Conservation (phyloP, 2,329 filamentous ascomycete genomes). For the Grosmannia penicillata region DNA sequence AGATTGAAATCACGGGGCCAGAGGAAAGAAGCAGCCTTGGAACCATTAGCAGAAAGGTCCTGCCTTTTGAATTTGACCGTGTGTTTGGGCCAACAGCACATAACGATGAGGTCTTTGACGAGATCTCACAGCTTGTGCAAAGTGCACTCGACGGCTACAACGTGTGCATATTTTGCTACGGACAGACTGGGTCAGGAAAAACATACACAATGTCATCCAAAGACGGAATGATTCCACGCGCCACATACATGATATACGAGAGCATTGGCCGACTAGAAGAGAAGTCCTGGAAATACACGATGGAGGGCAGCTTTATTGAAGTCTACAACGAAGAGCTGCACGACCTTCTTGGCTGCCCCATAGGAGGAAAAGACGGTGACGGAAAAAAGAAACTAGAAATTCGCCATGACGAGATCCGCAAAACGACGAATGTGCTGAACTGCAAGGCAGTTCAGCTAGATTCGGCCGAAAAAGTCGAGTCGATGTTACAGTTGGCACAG, state of each 20-base stretch:
- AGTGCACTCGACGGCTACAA: slow-evolving; percentile 95
- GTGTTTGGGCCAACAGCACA: slow-evolving; percentile 68
- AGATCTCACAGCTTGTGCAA: slow-evolving; percentile 94
- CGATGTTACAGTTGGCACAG: slow-evolving; percentile 65
- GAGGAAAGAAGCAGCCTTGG: slow-evolving; percentile 73
- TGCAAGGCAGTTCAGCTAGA: slow-evolving; percentile 64
- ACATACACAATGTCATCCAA: slow-evolving; percentile 86
- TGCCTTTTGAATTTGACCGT: slow-evolving; percentile 82
- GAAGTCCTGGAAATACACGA: slow-evolving; percentile 87
- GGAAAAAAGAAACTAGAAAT: slow-evolving; percentile 80
- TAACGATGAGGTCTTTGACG: slow-evolving; percentile 82
- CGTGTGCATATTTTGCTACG: slow-evolving; percentile 97
- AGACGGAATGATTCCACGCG: slow-evolving; percentile 90
- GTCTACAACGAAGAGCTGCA: slow-evolving; percentile 98
- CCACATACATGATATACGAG: slow-evolving; percentile 85
- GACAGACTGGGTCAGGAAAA: slow-evolving; percentile 93
- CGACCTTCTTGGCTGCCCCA: slow-evolving; percentile 54
- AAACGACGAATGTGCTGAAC: slow-evolving; percentile 70
- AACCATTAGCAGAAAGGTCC: slow-evolving; percentile 60
- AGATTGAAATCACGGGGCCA: slow-evolving; percentile 70
- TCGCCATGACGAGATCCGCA: slow-evolving; percentile 67
- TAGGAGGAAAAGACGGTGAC: slow-evolving; percentile 40
- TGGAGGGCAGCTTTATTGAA: slow-evolving; percentile 91
- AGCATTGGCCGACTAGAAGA: slow-evolving; percentile 71
- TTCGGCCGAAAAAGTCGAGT: slow-evolving; percentile 65